These are phyloP conservation scores for Leccinellum luteum DNA, from an alignment of 768 basidiomycete species.

Conservation along the genomic window DNA sequence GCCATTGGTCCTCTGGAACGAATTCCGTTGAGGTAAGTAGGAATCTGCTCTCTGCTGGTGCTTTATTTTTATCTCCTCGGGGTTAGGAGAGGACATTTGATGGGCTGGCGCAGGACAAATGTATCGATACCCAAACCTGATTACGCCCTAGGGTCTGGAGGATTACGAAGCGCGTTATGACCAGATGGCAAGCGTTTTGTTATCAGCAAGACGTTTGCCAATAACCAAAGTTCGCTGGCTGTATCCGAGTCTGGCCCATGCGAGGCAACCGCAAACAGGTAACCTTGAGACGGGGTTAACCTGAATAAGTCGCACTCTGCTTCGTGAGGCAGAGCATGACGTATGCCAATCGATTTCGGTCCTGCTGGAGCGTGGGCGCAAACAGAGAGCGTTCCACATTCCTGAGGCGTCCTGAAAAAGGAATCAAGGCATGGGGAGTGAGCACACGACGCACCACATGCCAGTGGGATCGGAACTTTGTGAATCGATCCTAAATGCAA, in stretches of 20 bases:
- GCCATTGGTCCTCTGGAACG: conserved; percentile 31
- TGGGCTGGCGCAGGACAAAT: conserved; percentile 28
- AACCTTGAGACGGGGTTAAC: not conserved
- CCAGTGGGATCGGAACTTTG: not conserved
- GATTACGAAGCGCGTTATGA: conserved; percentile 28
- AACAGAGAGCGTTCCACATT: not conserved
- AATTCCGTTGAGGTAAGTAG: conserved; percentile 33
- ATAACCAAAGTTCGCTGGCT: not conserved
- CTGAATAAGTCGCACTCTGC: not conserved
- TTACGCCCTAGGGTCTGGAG: conserved; percentile 12
- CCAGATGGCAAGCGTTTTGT: conserved; percentile 11
- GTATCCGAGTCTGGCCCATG: not conserved
- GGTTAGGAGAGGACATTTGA: conserved; percentile 17
- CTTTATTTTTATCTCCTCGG: conserved; percentile 29
- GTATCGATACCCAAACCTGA: conserved; percentile 25
- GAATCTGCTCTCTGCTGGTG: not conserved
- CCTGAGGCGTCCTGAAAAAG: conserved; percentile 3
- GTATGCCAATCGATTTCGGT: not conserved
- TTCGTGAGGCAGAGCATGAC: not conserved
- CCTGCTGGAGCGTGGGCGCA: not conserved
- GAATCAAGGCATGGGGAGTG: not conserved
- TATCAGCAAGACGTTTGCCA: not conserved
- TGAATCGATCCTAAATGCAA: conserved; percentile 25
- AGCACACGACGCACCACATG: not conserved
- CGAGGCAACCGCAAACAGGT: not conserved